Conservation (phyloP, 2,329 filamentous ascomycete genomes). For the Blumeriella jaapii region DNA sequence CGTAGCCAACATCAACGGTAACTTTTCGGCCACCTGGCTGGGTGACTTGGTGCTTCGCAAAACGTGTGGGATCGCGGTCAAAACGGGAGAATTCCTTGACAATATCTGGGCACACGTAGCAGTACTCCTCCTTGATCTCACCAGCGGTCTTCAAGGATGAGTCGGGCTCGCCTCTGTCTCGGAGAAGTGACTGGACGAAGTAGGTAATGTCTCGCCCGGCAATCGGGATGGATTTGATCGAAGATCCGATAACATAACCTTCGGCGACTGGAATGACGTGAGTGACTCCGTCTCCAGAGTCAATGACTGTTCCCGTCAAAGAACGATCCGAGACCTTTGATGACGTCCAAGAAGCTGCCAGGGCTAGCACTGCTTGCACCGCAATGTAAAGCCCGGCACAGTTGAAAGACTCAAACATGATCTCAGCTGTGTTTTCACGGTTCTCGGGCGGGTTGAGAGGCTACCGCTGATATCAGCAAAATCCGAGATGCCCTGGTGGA, state of each 20-base stretch:
- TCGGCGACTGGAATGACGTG: constrained; percentile 98
- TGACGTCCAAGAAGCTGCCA: constrained; percentile 96
- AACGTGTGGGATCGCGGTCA: constrained; percentile 83
- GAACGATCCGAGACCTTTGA: constrained; percentile 96
- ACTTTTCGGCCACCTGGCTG: constrained; percentile 78
- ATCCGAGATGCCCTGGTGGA: neutral
- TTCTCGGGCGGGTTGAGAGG: constrained; percentile 97
- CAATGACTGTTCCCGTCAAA: constrained; percentile 92
- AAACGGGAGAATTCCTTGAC: constrained; percentile 96
- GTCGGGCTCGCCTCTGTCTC: constrained; percentile 92
- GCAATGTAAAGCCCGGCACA: constrained; percentile 98
- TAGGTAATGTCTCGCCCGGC: constrained; percentile 97
- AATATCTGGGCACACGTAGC: constrained; percentile 96
- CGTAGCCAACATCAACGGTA: constrained; percentile 87
- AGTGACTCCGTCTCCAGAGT: constrained; percentile 96
- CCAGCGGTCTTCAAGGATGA: constrained; percentile 96
- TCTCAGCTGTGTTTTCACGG: constrained; percentile 96
- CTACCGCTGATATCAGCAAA: constrained; percentile 33
- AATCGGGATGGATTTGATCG: constrained; percentile 98
- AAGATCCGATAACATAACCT: constrained; percentile 97
- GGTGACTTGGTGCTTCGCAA: constrained; percentile 79
- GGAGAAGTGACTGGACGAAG: constrained; percentile 91
- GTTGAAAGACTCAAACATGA: constrained; percentile 99
- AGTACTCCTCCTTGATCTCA: constrained; percentile 97
- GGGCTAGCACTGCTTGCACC: constrained; percentile 89